A percentile compares a stretch with the other conserved stretches of the same genome.
Evolutionary conservation across 768 basidiomycete genomes (phyloP).

Genomic region (Mycena amicta): DNA sequence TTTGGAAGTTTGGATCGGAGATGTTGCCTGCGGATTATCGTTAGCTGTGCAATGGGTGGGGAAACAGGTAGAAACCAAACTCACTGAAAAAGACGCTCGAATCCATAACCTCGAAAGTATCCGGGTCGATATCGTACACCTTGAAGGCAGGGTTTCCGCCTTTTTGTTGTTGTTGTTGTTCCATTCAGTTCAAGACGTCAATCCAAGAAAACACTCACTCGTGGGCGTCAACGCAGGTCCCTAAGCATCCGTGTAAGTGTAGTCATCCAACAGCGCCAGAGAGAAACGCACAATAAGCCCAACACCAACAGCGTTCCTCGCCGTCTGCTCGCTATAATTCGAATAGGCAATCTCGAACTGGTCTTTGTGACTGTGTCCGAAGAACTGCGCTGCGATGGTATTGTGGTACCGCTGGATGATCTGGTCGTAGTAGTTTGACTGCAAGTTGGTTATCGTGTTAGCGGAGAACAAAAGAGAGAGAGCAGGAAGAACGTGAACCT

Average conservation of each 20-base stretch:
- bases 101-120: conserved; percentile 45
- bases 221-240: conserved; percentile 44
- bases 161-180: conserved; percentile 8
- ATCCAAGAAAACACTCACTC: no score
- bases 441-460: not conserved
- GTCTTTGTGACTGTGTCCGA: conserved; percentile 45
- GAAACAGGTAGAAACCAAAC: conserved; percentile 7
- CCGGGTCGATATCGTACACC: conserved; percentile 45
- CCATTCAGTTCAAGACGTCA: no score
- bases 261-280: no score
- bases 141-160: conserved; percentile 43
- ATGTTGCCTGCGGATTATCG: conserved; percentile 34
- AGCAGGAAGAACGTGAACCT: no score
- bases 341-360: conserved; percentile 46
- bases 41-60: not conserved
- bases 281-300: no score
- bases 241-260: no score
- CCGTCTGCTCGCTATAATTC: conserved; percentile 35
- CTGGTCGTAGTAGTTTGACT: conserved; percentile 47
- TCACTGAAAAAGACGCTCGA: conserved; percentile 33
- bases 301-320: conserved; percentile 27
- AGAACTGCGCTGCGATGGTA: conserved; percentile 45
- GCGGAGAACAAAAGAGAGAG: no score
- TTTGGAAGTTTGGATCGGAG: conserved; percentile 31
- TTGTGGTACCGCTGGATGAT: conserved; percentile 42